phyloP scores from a whole-genome alignment of 345 rosid genomes.

The Cardamine occulta region DNA sequence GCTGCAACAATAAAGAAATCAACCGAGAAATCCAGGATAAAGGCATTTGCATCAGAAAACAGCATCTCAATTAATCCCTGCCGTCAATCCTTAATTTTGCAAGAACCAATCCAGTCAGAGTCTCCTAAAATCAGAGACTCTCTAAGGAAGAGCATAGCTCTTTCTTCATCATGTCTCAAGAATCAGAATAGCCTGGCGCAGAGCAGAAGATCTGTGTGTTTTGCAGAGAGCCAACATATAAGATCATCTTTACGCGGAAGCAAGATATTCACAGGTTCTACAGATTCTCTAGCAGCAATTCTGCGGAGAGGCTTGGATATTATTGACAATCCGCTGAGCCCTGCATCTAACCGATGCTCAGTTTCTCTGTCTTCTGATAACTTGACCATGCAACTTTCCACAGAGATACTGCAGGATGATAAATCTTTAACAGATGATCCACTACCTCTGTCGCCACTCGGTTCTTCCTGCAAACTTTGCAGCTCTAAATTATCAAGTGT shows the following conservation, averaged over 20 bases:
- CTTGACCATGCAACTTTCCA: slow-evolving; percentile 65
- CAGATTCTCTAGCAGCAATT: slow-evolving; percentile 93
- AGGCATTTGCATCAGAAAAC: slow-evolving; percentile 48
- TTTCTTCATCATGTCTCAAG: slow-evolving; percentile 57
- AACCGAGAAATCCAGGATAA: slow-evolving; percentile 39
- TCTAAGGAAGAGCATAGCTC: slow-evolving; percentile 63
- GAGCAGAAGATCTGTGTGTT: slow-evolving; percentile 47
- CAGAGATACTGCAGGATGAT: slow-evolving; percentile 52
- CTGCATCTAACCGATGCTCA: slow-evolving; percentile 62
- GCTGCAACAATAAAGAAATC: slow-evolving; percentile 40
- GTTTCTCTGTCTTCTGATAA: slow-evolving; percentile 80
- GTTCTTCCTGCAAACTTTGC: slow-evolving; percentile 68
- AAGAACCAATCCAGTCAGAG: slow-evolving; percentile 82
- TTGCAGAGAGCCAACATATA: slow-evolving; percentile 59
- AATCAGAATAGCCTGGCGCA: slow-evolving; percentile 55
- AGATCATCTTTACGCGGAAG: slow-evolving; percentile 78
- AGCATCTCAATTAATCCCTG: slow-evolving; percentile 65
- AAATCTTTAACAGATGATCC: slow-evolving; percentile 39
- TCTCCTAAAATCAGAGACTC: slow-evolving; percentile 82
- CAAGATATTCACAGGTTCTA: slow-evolving; percentile 65
- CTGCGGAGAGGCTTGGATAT: slow-evolving; percentile 88
- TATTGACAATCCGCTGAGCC: slow-evolving; percentile 69
- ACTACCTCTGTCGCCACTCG: slow-evolving; percentile 47
- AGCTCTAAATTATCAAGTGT: slow-evolving; percentile 30
- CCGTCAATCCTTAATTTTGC: slow-evolving; percentile 60